phyloP scores from a whole-genome alignment of 352 stramenopile species.

The Globisporangium viniferum region DNA sequence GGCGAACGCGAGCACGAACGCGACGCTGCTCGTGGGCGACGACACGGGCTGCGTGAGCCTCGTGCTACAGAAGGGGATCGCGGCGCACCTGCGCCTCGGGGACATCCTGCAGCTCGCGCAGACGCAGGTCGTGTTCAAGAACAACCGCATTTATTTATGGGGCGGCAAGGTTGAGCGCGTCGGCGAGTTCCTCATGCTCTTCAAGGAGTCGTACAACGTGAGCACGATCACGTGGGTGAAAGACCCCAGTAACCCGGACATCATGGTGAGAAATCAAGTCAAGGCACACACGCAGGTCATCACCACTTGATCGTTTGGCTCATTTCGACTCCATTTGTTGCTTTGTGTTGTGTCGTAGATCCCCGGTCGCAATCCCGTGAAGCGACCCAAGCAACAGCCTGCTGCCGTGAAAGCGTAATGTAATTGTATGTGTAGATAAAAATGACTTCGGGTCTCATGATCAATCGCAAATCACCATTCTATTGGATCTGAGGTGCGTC shows the following conservation, averaged over 20 bases:
- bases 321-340: background rate
- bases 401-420: background rate
- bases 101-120: slow-evolving; percentile 71
- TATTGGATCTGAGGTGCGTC: background rate
- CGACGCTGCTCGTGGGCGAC: slow-evolving; percentile 79
- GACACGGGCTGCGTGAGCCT: slow-evolving; percentile 79
- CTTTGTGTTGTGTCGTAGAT: slow-evolving; percentile 29
- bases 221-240: slow-evolving; percentile 84
- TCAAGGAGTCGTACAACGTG: slow-evolving; percentile 82
- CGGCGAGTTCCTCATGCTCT: slow-evolving; percentile 83
- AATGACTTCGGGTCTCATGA: background rate
- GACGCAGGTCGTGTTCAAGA: slow-evolving; percentile 79
- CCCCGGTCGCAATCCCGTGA: slow-evolving; percentile 49
- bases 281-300: background rate
- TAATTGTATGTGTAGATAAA: background rate
- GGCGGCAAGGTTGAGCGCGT: slow-evolving; percentile 80
- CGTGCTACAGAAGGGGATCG: slow-evolving; percentile 69
- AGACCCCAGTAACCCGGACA: slow-evolving; percentile 68
- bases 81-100: slow-evolving; percentile 63
- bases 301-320: background rate
- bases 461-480: background rate
- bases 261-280: slow-evolving; percentile 29
- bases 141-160: slow-evolving; percentile 73
- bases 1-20: slow-evolving; percentile 65
- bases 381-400: slow-evolving; percentile 40